Evolutionary conservation across 176 grass and related monocot genomes (phyloP), one percentile per base, ranked within the genome.

Genomic region (Hyparrhenia diplandra): DNA sequence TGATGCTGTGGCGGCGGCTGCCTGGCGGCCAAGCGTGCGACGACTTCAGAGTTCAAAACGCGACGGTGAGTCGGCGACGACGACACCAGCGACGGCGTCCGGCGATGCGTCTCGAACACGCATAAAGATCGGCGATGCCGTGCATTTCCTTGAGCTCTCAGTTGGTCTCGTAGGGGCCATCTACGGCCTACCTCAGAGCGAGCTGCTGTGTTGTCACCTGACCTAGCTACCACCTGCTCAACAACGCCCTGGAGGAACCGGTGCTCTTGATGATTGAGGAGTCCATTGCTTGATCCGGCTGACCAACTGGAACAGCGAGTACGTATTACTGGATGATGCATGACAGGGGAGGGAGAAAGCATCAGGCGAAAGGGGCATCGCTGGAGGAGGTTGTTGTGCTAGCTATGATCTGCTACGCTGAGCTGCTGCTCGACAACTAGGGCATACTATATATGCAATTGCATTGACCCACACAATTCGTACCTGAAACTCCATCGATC

Each of bases 291-390:
- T 79, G 67, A 54, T 77, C 55, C 35, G 71, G 10, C 10, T 27
- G 28, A 69, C 54, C 35, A 76, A 13, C 13, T 25, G 28, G 79
- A 37, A 37, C n/a, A n/a, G n/a, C 31, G 3, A 5, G 64, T 37
- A 67, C 64, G 32, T n/a, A n/a, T n/a, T 2, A 34, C 32, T 34
- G 35, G 34, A 68, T 39, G 35, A 52, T 52, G 18, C 49, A 52
- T n/a, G n/a, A n/a, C n/a, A n/a, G n/a, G 49, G 16, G 47, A 59
- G 6, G 23, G 59, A 5, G 3, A 40, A 13, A 13, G 69, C 69
- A 84, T 89, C 69, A 55, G 55, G 77, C 24, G 82, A 85, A 89
- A n/a, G n/a, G 82, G 76, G 82, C 63, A 76, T 64, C 52, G 14
- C 77, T 43, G 16, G 40, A 21, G 82, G 54, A 70, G 68, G 68